Conservation (phyloP, 2,329 filamentous ascomycete genomes). For the Diaporthe sp. region DNA sequence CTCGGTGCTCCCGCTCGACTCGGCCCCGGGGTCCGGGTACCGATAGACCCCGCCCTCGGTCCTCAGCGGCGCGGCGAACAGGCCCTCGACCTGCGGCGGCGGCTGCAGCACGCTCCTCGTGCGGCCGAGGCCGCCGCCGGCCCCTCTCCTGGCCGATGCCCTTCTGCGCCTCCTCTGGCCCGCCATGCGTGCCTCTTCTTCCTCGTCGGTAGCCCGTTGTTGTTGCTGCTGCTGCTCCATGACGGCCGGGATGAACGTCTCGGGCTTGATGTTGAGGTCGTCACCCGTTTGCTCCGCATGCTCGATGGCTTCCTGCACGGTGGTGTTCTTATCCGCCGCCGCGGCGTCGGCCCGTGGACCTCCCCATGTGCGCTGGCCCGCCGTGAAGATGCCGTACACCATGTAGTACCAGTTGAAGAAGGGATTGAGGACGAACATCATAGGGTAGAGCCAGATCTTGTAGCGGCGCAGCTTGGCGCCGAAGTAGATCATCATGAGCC, state of each 20-base stretch:
- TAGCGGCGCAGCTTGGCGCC: conserved; percentile 86
- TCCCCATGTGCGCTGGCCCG: conserved; percentile 94
- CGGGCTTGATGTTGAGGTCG: conserved; percentile 89
- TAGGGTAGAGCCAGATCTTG: conserved; percentile 94
- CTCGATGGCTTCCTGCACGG: conserved; percentile 86
- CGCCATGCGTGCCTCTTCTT: conserved; percentile 21
- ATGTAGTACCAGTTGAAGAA: conserved; percentile 99
- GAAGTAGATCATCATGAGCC: conserved; percentile 96
- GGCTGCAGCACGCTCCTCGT: conserved; percentile 76
- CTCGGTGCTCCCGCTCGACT: conserved; percentile 67
- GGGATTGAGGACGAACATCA: conserved; percentile 96
- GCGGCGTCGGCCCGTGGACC: conserved; percentile 92
- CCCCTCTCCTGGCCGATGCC: conserved; percentile 29
- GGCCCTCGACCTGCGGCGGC: conserved; percentile 79
- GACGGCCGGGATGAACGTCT: conserved; percentile 79
- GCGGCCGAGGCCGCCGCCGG: conserved; percentile 55
- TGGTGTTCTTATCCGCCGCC: conserved; percentile 80
- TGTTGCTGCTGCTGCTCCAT: conserved; percentile 58
- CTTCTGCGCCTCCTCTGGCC: conserved; percentile 31
- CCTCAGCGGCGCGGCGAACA: conserved; percentile 79
- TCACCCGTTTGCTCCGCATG: conserved; percentile 83
- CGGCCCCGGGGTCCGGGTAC: conserved; percentile 66
- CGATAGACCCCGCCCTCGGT: conserved; percentile 77
- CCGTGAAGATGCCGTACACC: conserved; percentile 96
- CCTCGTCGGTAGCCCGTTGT: conserved; percentile 44